Evolutionary conservation across 176 grass and related monocot species (phyloP).

Genomic region (Saccharum officinarum): DNA sequence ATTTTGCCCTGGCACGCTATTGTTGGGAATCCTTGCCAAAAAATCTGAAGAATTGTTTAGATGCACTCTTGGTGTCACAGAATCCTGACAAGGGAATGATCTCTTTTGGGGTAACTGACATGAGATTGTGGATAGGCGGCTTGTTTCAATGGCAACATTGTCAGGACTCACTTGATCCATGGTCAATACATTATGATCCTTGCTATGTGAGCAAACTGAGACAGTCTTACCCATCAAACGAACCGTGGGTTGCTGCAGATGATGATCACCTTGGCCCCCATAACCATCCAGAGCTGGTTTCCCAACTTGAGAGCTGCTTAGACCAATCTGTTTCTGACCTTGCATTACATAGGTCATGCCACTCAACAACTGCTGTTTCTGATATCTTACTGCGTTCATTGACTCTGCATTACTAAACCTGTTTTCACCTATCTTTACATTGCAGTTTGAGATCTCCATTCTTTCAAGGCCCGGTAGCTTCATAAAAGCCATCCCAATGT

Average conservation of each 20-base stretch:
- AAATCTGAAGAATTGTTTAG: conserved; percentile 20
- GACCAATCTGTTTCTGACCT: conserved; percentile 34
- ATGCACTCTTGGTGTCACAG: conserved; percentile 19
- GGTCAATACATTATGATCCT: conserved; percentile 41
- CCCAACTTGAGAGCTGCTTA: conserved; percentile 21
- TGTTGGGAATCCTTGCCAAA: conserved; percentile 22
- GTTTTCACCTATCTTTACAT: conserved; percentile 13
- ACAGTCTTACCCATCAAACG: conserved; percentile 75
- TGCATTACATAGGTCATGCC: conserved; percentile 30
- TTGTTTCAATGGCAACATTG: conserved; percentile 25
- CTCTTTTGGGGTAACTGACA: conserved; percentile 34
- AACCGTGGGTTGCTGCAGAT: conserved; percentile 50
- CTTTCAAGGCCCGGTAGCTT: conserved; percentile 63
- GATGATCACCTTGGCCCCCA: conserved; percentile 27
- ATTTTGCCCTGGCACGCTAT: conserved; percentile 1
- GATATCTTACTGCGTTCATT: conserved; percentile 19
- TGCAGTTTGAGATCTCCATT: conserved; percentile 47
- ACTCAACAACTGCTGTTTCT: conserved; percentile 33
- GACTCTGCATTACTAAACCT: conserved; percentile 21
- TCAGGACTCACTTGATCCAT: conserved; percentile 30
- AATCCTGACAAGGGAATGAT: conserved; percentile 34
- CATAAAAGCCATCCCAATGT: conserved; percentile 54
- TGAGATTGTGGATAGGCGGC: conserved; percentile 11
- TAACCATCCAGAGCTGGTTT: conserved; percentile 20
- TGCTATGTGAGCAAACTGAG: conserved; percentile 47